These are phyloP conservation scores for Trichomonas vaginalis DNA, from an alignment of 208 protist species.

Conservation along the genomic window DNA sequence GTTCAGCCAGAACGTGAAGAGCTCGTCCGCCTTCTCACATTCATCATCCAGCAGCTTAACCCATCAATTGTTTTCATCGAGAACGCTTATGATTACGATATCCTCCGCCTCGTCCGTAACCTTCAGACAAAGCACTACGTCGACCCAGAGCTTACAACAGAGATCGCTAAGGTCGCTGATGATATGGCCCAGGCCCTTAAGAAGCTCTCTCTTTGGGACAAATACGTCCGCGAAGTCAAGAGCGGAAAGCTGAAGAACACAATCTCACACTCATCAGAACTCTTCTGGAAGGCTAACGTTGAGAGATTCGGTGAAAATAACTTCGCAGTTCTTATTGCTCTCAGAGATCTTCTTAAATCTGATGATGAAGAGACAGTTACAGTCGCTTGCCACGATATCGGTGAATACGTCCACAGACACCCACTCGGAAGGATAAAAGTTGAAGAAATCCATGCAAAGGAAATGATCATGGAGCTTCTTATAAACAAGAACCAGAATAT, in stretches of 20 bases:
- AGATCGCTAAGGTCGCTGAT: neutral
- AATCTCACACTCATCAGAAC: neutral
- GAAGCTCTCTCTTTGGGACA: neutral
- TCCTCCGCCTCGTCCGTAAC: neutral
- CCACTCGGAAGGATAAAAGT: neutral
- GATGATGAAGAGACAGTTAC: conserved; percentile 4
- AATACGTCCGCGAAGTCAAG: neutral
- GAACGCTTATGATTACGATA: neutral
- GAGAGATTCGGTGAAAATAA: neutral
- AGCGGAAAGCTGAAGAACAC: neutral
- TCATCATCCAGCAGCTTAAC: neutral
- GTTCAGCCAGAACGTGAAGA: neutral
- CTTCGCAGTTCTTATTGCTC: neutral
- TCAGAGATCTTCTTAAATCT: neutral
- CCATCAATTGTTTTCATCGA: neutral
- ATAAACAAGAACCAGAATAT: neutral
- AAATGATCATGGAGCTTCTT: neutral
- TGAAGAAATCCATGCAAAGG: neutral
- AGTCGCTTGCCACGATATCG: neutral
- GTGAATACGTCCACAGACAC: neutral
- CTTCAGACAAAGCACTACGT: neutral
- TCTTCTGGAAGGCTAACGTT: conserved; percentile 4
- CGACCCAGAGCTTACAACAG: neutral
- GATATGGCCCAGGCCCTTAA: neutral
- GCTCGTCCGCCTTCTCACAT: neutral